Conservation (phyloP, 1,139 yeast genomes). For the Candida tunisiensis region DNA sequence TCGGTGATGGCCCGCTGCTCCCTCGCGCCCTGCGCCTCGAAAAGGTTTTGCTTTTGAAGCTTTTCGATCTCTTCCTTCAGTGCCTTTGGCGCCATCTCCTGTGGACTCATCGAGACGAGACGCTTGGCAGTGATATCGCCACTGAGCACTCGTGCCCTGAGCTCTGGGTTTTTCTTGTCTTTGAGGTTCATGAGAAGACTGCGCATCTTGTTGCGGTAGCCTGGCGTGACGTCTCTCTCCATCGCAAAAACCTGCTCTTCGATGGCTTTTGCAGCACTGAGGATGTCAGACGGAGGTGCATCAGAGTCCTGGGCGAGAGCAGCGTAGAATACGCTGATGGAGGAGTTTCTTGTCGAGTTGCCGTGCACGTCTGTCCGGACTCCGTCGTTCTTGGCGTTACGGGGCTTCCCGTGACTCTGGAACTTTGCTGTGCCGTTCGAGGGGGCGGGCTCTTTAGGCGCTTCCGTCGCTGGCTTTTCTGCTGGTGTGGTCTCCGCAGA, state of each 20-base stretch:
- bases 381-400: constrained; percentile 73
- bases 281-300: constrained; percentile 38
- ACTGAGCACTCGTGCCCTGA: constrained; percentile 49
- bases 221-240: constrained; percentile 35
- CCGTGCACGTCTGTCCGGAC: constrained; percentile 51
- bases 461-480: no score
- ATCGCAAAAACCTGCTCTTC: constrained; percentile 52
- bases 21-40: constrained; percentile 97
- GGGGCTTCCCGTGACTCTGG: constrained; percentile 21
- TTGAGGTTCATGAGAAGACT: constrained; percentile 73
- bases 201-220: constrained; percentile 66
- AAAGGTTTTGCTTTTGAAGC: constrained; percentile 73
- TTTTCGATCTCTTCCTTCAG: constrained; percentile 75
- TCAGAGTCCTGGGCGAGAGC: constrained; percentile 74
- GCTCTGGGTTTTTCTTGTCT: constrained; percentile 76
- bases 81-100: constrained; percentile 85
- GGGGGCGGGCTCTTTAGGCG: constrained; percentile 4
- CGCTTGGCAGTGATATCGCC: constrained; percentile 49
- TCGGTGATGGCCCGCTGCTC: constrained; percentile 94
- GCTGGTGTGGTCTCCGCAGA: constrained; percentile 1
- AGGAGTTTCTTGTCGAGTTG: constrained; percentile 69
- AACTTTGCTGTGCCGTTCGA: constrained; percentile 7
- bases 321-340: constrained; percentile 69
- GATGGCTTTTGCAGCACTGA: constrained; percentile 50
- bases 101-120: constrained; percentile 70